Evolutionary conservation across 2,329 filamentous ascomycete species (phyloP).

Genomic region (Aspergillus eucalypticola): DNA sequence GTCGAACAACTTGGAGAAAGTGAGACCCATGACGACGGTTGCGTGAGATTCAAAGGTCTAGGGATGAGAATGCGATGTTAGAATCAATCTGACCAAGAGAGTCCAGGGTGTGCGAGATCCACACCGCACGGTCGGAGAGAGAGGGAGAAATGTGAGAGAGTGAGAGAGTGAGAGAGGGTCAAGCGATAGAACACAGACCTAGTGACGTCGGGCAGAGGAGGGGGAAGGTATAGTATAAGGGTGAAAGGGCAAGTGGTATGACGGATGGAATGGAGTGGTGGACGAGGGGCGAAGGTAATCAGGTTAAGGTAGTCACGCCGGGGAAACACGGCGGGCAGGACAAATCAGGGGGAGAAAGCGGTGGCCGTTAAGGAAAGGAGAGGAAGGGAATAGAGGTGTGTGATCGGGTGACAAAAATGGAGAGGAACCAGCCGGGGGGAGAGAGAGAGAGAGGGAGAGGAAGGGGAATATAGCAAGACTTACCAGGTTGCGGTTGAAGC

Average conservation of each 20-base stretch:
- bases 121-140: background rate
- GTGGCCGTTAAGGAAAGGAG: slow-evolving; percentile 5
- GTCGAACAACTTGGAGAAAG: slow-evolving; percentile 95
- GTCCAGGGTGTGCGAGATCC: background rate
- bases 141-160: background rate
- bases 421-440: slow-evolving; percentile 2
- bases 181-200: background rate
- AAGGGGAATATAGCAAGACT: slow-evolving; percentile 5
- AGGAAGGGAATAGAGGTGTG: slow-evolving; percentile 1
- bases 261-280: slow-evolving; percentile 18
- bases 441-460: background rate
- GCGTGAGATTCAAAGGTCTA: slow-evolving; percentile 25
- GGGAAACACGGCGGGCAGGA: slow-evolving; percentile 19
- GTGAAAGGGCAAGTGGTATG: slow-evolving; percentile 9
- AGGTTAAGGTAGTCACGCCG: slow-evolving; percentile 19
- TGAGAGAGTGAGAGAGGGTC: background rate
- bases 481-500: slow-evolving; percentile 7
- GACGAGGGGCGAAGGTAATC: slow-evolving; percentile 15
- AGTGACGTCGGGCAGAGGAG: background rate
- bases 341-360: slow-evolving; percentile 19
- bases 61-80: slow-evolving; percentile 19
- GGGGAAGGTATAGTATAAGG: slow-evolving; percentile 1
- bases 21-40: slow-evolving; percentile 84
- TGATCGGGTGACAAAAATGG: background rate
- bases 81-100: slow-evolving; percentile 18